Evolutionary conservation across 2,329 filamentous ascomycete species (phyloP).

Genomic region (Hymenoscyphus repandus): DNA sequence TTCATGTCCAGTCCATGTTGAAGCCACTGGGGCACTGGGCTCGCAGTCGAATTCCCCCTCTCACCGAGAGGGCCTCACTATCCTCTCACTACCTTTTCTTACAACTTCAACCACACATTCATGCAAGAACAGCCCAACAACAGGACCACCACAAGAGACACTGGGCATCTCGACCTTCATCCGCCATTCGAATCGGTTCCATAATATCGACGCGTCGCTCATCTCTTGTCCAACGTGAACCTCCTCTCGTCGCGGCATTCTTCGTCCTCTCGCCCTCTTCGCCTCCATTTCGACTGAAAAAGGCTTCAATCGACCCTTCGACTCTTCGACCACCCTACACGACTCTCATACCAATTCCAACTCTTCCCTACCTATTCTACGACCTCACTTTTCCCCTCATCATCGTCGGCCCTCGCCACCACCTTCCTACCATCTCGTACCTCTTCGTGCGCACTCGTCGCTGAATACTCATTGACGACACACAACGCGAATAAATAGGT

Average conservation of each 20-base stretch:
- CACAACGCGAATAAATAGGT: conserved; percentile 6
- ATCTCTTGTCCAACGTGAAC: no score
- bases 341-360: neutral
- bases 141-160: neutral
- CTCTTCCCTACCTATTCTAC: neutral
- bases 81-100: neutral
- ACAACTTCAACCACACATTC: neutral
- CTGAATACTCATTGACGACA: conserved; percentile 16
- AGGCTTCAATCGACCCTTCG: conserved; percentile 6
- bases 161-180: neutral
- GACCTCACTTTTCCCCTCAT: neutral
- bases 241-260: neutral
- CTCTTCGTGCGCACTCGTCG: neutral
- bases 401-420: neutral
- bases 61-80: no score
- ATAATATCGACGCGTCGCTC: conserved; percentile 1
- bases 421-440: neutral
- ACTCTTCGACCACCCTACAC: conserved; percentile 4
- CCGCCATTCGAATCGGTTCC: neutral
- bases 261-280: neutral
- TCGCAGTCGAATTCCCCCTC: neutral
- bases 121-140: neutral
- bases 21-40: neutral
- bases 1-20: neutral
- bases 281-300: conserved; percentile 2